Percentiles rank a stretch among this genome's conserved stretches.
Conservation (phyloP, 2,329 filamentous ascomycete species). For the Aspergillus carbonarius region DNA sequence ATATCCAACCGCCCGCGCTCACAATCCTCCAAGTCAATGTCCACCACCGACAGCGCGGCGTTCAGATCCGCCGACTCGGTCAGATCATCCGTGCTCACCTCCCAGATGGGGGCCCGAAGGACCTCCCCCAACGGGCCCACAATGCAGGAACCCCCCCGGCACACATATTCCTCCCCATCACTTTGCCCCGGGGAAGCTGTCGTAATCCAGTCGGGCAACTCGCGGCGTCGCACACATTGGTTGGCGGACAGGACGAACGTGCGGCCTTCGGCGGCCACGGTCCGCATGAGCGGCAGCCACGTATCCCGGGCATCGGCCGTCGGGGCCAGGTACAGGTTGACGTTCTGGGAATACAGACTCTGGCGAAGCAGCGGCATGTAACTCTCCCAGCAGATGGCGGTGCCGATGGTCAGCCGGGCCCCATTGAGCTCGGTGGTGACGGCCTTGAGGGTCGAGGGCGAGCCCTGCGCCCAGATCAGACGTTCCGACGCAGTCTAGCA, state of each 20-base stretch:
- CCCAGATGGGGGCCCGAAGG: slow-evolving; percentile 79
- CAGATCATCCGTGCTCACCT: slow-evolving; percentile 46
- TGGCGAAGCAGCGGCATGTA: slow-evolving; percentile 91
- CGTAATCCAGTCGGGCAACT: slow-evolving; percentile 60
- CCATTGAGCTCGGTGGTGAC: slow-evolving; percentile 78
- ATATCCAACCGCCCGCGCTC: slow-evolving; percentile 77
- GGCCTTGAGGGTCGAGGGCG: slow-evolving; percentile 73
- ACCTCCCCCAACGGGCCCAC: slow-evolving; percentile 77
- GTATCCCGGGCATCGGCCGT: slow-evolving; percentile 82
- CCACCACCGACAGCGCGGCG: slow-evolving; percentile 61
- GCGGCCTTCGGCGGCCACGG: slow-evolving; percentile 75
- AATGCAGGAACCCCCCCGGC: slow-evolving; percentile 75
- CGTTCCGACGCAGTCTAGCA: slow-evolving; percentile 72
- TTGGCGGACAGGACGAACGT: slow-evolving; percentile 85
- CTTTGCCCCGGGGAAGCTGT: slow-evolving; percentile 14
- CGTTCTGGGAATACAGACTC: slow-evolving; percentile 81
- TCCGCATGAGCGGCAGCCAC: slow-evolving; percentile 81
- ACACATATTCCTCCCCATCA: slow-evolving; percentile 2
- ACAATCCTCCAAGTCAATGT: slow-evolving; percentile 87
- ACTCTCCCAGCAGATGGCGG: slow-evolving; percentile 95
- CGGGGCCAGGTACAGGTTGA: slow-evolving; percentile 87
- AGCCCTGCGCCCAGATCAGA: slow-evolving; percentile 85
- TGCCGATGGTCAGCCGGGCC: slow-evolving; percentile 74
- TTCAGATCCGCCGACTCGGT: slow-evolving; percentile 54
- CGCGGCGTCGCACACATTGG: slow-evolving; percentile 67